Evolutionary conservation across 2,329 filamentous ascomycete species (phyloP).

Genomic region (Diplodia mutila): DNA sequence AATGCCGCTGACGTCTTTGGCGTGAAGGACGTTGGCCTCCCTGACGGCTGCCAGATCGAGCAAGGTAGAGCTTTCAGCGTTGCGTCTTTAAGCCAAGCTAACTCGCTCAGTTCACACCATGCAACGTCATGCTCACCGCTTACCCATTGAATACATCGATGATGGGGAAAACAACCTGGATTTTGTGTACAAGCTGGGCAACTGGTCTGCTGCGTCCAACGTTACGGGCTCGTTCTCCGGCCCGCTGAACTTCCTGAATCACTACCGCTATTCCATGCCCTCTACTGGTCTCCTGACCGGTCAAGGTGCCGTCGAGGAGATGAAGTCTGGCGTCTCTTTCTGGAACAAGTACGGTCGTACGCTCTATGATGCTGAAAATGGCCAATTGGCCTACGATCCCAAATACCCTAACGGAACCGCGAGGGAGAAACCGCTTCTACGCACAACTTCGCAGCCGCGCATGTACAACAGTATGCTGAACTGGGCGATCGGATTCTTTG

Average conservation of each 20-base stretch:
- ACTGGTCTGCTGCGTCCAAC: slow-evolving; percentile 46
- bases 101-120: slow-evolving; percentile 49
- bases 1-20: slow-evolving; percentile 53
- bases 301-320: slow-evolving; percentile 56
- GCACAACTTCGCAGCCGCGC: slow-evolving; percentile 59
- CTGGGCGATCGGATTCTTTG: slow-evolving; percentile 59
- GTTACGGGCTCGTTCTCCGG: slow-evolving; percentile 46
- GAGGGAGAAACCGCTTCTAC: slow-evolving; percentile 50
- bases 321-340: slow-evolving; percentile 54
- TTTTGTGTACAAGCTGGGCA: slow-evolving; percentile 55
- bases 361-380: slow-evolving; percentile 54
- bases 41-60: slow-evolving; percentile 60
- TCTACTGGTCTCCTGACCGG: slow-evolving; percentile 52
- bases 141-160: slow-evolving; percentile 51
- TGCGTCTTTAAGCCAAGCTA: not conserved
- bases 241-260: slow-evolving; percentile 57
- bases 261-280: slow-evolving; percentile 53
- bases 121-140: slow-evolving; percentile 60
- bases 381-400: slow-evolving; percentile 54
- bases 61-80: slow-evolving; percentile 36
- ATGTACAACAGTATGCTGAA: slow-evolving; percentile 60
- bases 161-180: slow-evolving; percentile 55
- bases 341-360: slow-evolving; percentile 60
- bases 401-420: slow-evolving; percentile 47
- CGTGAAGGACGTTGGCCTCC: slow-evolving; percentile 52